These are phyloP conservation scores for Emergomyces africanus DNA, from an alignment of 2,329 filamentous ascomycete species.

Conservation along the genomic window DNA sequence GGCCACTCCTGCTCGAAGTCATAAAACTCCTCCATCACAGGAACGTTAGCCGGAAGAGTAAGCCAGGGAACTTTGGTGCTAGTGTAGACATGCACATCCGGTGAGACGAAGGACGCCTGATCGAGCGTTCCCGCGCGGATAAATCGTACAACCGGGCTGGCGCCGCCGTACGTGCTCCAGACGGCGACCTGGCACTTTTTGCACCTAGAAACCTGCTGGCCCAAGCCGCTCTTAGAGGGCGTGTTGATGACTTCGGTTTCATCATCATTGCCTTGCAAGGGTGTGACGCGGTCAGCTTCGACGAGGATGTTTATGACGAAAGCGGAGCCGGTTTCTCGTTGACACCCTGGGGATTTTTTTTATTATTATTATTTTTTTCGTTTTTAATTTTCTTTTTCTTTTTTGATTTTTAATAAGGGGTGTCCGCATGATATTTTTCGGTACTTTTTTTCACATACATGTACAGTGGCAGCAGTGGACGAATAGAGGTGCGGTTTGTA, in stretches of 20 bases:
- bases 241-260: slow-evolving; percentile 16
- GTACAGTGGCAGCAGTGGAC: slow-evolving; percentile 39
- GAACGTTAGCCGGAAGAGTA: slow-evolving; percentile 20
- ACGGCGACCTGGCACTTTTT: slow-evolving; percentile 30
- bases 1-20: slow-evolving; percentile 21
- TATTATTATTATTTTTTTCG: no score
- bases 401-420: not conserved
- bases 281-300: slow-evolving; percentile 25
- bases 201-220: slow-evolving; percentile 33
- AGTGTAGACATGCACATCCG: slow-evolving; percentile 36
- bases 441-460: slow-evolving; percentile 1
- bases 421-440: no score
- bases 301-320: slow-evolving; percentile 31
- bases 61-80: slow-evolving; percentile 30
- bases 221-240: slow-evolving; percentile 30
- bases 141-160: slow-evolving; percentile 22
- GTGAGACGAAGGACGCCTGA: slow-evolving; percentile 23
- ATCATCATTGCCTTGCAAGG: slow-evolving; percentile 14
- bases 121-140: slow-evolving; percentile 37
- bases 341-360: slow-evolving; percentile 20
- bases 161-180: slow-evolving; percentile 31
- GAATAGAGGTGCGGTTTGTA: slow-evolving; percentile 21
- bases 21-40: slow-evolving; percentile 28
- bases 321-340: slow-evolving; percentile 32
- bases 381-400: not conserved